Conservation (phyloP, 2,329 filamentous ascomycete genomes). For the Phaeophleospora eucalypticola region DNA sequence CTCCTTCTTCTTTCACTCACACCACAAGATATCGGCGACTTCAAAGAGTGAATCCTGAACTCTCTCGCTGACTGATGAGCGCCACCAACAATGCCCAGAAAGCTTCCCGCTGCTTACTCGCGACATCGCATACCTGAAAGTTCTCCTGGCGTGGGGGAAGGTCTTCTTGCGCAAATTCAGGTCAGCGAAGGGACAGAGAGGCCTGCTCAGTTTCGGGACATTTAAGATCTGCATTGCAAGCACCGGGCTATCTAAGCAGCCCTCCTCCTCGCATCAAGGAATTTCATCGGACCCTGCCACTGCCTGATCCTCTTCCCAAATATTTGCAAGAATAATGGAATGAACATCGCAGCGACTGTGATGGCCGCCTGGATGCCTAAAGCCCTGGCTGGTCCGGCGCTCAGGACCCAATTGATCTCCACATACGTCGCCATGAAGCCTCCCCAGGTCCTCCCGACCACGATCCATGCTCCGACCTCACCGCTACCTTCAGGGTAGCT, state of each 20-base stretch:
- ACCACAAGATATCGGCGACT: no score
- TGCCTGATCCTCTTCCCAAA: background rate
- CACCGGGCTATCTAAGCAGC: background rate
- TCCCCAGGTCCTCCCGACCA: constrained; percentile 47
- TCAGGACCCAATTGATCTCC: constrained; percentile 47
- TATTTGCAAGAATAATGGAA: background rate
- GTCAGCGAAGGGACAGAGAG: no score
- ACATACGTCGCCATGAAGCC: constrained; percentile 53
- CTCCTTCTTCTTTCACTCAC: no score
- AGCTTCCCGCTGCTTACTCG: no score
- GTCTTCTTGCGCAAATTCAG: no score
- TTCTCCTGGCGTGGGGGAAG: no score
- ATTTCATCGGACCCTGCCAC: background rate
- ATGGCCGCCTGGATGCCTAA: constrained; percentile 19
- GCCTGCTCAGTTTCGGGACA: no score
- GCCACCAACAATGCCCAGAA: no score
- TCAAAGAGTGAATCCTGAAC: no score
- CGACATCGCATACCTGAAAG: no score
- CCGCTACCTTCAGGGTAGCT: constrained; percentile 54
- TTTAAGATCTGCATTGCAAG: no score
- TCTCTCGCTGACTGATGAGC: no score
- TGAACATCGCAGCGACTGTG: constrained; percentile 7
- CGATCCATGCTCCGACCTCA: constrained; percentile 52
- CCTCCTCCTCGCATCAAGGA: background rate
- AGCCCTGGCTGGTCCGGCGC: constrained; percentile 5